Evolutionary conservation across 2,329 filamentous ascomycete species (phyloP).

Genomic region (Sporothrix humicola): DNA sequence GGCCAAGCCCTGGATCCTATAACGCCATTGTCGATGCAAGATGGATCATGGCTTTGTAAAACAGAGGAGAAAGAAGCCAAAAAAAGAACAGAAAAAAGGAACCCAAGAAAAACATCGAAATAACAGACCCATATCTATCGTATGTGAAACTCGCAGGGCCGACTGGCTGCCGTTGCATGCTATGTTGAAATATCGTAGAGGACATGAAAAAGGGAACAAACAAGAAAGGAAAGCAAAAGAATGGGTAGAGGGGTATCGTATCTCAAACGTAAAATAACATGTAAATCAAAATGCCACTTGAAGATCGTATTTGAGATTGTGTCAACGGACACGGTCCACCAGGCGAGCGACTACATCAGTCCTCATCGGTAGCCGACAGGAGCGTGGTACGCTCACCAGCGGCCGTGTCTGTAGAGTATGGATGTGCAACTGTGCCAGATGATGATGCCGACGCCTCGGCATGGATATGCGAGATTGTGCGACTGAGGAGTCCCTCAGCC

Average conservation of each 20-base stretch:
- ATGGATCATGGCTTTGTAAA: too few relatives aligned
- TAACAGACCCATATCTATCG: not conserved
- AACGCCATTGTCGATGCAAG: too few relatives aligned
- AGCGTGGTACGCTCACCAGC: slow-evolving; percentile 31
- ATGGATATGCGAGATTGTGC: not conserved
- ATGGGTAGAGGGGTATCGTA: slow-evolving; percentile 20
- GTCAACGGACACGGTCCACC: too few relatives aligned
- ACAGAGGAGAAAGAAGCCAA: not conserved
- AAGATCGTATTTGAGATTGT: not conserved
- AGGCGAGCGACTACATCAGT: not conserved
- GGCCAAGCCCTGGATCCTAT: too few relatives aligned
- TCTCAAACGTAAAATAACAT: not conserved
- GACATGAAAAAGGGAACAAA: not conserved
- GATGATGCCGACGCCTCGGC: slow-evolving; percentile 3
- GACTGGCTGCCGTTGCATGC: not conserved
- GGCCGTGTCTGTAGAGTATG: not conserved
- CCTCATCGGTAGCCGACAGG: slow-evolving; percentile 4
- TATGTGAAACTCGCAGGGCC: not conserved
- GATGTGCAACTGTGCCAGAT: not conserved
- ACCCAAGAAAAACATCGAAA: not conserved
- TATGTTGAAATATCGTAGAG: not conserved
- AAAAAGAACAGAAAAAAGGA: not conserved
- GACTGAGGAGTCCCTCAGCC: slow-evolving; percentile 22
- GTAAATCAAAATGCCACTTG: not conserved
- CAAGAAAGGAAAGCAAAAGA: not conserved